Conservation (phyloP, 2,329 filamentous ascomycete species). For the Trichoderma guizhouense region DNA sequence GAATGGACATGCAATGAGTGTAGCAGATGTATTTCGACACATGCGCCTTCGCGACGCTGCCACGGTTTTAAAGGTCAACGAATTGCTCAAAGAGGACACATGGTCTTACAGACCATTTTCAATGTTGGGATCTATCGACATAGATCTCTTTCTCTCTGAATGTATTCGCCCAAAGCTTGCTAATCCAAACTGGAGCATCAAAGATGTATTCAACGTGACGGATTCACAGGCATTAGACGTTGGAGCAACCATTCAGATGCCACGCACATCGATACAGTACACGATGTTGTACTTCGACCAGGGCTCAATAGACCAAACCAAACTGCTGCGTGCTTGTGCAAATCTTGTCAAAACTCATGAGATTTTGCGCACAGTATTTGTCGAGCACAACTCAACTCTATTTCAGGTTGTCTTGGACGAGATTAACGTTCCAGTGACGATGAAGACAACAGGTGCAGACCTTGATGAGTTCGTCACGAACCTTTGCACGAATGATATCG, state of each 20-base stretch:
- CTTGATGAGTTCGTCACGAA: background rate
- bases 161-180: conserved; percentile 21
- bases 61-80: conserved; percentile 19
- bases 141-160: conserved; percentile 22
- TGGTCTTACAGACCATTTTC: conserved; percentile 25
- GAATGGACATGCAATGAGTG: conserved; percentile 25
- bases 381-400: conserved; percentile 18
- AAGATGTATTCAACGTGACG: conserved; percentile 25
- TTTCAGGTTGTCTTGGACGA: conserved; percentile 26
- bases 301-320: conserved; percentile 21
- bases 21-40: conserved; percentile 29
- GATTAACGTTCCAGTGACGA: conserved; percentile 20
- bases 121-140: conserved; percentile 19
- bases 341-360: conserved; percentile 24
- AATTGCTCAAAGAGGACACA: background rate
- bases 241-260: conserved; percentile 22
- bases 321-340: conserved; percentile 24
- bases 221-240: conserved; percentile 26
- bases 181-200: conserved; percentile 23
- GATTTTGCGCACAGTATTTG: conserved; percentile 28
- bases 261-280: conserved; percentile 28
- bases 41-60: conserved; percentile 29
- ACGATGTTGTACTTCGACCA: conserved; percentile 29
- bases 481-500: background rate
- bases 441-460: background rate